Base-by-base conservation (phyloP, 805 yeast genomes). In the Grigorovia jiainica region DNA sequence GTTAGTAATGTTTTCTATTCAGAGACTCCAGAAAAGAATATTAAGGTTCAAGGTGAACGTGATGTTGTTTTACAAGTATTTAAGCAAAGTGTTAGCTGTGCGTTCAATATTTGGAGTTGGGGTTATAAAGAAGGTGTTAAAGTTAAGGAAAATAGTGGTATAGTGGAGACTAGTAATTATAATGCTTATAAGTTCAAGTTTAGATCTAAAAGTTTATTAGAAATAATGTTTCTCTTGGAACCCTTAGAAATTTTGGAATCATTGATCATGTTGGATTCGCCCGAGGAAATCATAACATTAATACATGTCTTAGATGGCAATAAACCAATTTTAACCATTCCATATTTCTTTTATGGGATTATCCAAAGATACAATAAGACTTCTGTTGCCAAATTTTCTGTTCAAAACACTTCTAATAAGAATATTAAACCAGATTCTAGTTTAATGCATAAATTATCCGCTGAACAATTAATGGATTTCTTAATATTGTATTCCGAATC, bases 291-390 rank as follows among this genome's bases (percentile, higher is more conserved):
- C 5, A 50, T 51, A 20, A 49, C 58, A 7, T 52, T 72, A 5
- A 65, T 77, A 10, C 87, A 84, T 57, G 79, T 83, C 2, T 63
- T 89, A 38, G 96, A 89, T 61, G 90, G 92, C 0, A 82, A 95
- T 7, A 75, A 84, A 48, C 83, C 95, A 0, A 83, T 78, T 43
- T 52, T 75, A 5, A 82, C 94, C 0, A 64, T 87, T 11, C 89
- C 94, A 0, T 72, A 75, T 50, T 63, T 87, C 4, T 67, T 85
- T 49, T 69, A 74, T 29, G 53, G 62, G 16, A 41, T 59, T 11
- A 49, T 59, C 7, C 34, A 42, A 31, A 53, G 64, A 30, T 54
- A 53, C 39, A 56, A 60, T 33, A 48, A 44, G 17, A 48, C 34
- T 33, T 40, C 53, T 5, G 41, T 47, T 11, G 37, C 47, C 1